Base-by-base conservation (phyloP, 805 yeast species). In the Kuraishia molischiana region DNA sequence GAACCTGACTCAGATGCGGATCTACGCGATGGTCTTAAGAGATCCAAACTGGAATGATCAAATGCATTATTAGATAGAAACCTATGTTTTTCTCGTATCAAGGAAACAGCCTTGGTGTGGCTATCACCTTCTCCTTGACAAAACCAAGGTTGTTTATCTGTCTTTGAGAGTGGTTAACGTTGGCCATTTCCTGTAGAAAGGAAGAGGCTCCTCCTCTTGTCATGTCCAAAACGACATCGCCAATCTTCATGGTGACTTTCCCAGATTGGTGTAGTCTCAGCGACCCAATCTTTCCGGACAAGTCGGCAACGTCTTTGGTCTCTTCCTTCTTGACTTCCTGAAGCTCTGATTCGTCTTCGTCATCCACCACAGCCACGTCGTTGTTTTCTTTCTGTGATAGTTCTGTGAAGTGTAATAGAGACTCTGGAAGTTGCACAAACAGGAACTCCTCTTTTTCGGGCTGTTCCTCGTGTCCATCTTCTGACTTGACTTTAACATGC, bases 181-280 rank as follows among this genome's bases (percentile, higher is more conserved):
- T 57, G 11, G 81, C 74, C 8, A 85, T 64, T 41, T 85, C 90
- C 54, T 90, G 96, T 20, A 82, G 59, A 44, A 86, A 79, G 4
- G 72, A 66, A 5, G 83, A 56, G 10, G 77, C 69, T 3, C 85
- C 76, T 13, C 96, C 96, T 49, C 73, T 69, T 4, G 77, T 64
- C 18, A 87, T 77, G 40, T 81, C 85, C 68, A 79, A 70, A 3
- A 72, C 66, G 5, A 75, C 72, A 37, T 76, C 72, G 11, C 95
- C 95, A 29, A 90, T 61, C 42, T 75, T 71, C 56, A 89, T 70
- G 3, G 94, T 69, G 17, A 86, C 56, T 52, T 74, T 84, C 3
- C 97, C 97, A 1, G 95, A 85, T 50, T 79, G 74, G 55, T 89
- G 96, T 34, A 79, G 66, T 39, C 90, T 73, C 24, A 90, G 51